Conservation (phyloP, 148 eudicot genomes). For the Nyssa sinensis region DNA sequence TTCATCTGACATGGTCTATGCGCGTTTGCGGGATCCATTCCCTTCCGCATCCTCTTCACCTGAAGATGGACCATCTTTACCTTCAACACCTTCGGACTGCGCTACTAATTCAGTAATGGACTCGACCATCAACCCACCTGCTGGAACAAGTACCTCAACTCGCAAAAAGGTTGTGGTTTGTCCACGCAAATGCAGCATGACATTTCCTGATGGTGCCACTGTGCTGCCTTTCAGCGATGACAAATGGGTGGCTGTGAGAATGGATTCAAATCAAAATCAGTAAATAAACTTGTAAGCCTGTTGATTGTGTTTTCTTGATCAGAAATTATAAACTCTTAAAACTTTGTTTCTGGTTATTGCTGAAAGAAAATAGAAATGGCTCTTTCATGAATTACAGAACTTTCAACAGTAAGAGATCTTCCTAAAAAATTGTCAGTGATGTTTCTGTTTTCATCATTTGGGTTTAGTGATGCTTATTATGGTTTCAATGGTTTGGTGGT, state of each 20-base stretch:
- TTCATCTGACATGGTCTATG: neutral
- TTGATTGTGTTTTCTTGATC: too few species aligned
- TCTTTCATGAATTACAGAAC: neutral
- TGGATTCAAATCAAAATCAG: constrained; percentile 17
- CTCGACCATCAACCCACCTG: neutral
- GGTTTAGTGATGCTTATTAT: too few species aligned
- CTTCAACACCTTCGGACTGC: neutral
- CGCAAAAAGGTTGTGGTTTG: too few species aligned
- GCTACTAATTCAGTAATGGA: neutral
- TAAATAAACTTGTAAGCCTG: neutral
- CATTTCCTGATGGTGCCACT: too few species aligned
- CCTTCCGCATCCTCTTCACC: neutral
- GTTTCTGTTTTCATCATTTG: neutral
- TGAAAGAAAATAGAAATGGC: too few species aligned
- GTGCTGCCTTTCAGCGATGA: constrained; percentile 37
- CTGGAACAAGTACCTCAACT: neutral
- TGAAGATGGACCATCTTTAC: neutral
- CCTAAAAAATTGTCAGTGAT: neutral
- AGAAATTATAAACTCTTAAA: too few species aligned
- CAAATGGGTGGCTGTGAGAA: constrained; percentile 36
- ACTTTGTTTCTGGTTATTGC: too few species aligned
- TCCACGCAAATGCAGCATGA: too few species aligned
- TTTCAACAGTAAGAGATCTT: too few species aligned
- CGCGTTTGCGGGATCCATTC: constrained; percentile 5
- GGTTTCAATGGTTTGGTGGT: too few species aligned